Base-by-base conservation (phyloP, 371 early-diverging fungal genomes). In the Circinella umbellata region DNA sequence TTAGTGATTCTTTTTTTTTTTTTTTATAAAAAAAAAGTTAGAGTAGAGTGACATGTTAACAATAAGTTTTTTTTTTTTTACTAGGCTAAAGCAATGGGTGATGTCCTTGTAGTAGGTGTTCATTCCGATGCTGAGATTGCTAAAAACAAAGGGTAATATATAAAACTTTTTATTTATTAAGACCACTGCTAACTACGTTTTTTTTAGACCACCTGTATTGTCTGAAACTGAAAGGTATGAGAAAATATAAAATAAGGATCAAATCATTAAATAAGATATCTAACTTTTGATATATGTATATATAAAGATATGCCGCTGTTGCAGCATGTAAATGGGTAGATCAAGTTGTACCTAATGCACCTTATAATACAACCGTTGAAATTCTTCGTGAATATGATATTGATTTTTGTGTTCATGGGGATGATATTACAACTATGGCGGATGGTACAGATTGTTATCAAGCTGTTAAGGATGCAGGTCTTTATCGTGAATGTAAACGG, bases 241-340 rank as follows among this genome's bases (percentile, higher is more conserved):
- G 53, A 17, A 64, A 61, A n/a, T 36, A 35, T 1, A 8, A 18
- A 48, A 18, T 7, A 47, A 39, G 18, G 36, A 7, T n/a, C 18
- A 34, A 17, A 7, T 17, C 14, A 15, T 9, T 1, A 37, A 37
- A 36, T 9, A 35, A 13, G 38, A 27, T 34, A 17, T 37, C 3
- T 17, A 13, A 13, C 9, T 15, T 37, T 42, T 6, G 15, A 61
- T 37, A 38, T 15, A 49, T 49, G 5, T 37, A 6, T 13, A 20
- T 63, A 15, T 59, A 15, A 37, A 9, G 96, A 70, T 96, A 96
- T 78, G 96, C 92, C 27, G 94, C 96, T 42, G 96, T 98, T 4
- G 92, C 91, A 37, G 95, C 94, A 6, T 98, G 98, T 87, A 97
- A 96, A 77, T 98, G 98, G 98, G 98, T 90, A 3, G 98, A 98